phyloP scores from a whole-genome alignment of 2,329 filamentous ascomycete species.

The Eutypella sp. region DNA sequence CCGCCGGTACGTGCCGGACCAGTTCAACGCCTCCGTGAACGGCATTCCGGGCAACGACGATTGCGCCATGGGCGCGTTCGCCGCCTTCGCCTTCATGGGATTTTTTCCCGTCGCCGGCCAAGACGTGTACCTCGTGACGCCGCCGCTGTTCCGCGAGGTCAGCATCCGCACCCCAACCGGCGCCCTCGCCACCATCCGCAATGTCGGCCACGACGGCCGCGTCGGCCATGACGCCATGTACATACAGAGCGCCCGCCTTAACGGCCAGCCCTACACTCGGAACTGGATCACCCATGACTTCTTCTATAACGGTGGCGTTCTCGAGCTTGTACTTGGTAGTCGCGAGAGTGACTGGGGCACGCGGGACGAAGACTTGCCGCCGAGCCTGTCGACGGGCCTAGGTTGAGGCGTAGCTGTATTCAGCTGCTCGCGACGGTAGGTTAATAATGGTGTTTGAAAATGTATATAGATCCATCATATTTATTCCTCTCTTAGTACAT shows the following conservation, averaged over 20 bases:
- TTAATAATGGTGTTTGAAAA: too few species aligned
- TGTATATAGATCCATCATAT: background rate
- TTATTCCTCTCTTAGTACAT: background rate
- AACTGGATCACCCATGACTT: conserved; percentile 64
- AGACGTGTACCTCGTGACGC: conserved; percentile 47
- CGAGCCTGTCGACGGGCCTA: conserved; percentile 40
- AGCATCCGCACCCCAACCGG: conserved; percentile 33
- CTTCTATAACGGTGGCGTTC: conserved; percentile 52
- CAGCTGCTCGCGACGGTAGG: too few species aligned
- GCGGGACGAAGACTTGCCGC: conserved; percentile 51
- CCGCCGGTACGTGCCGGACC: conserved; percentile 60
- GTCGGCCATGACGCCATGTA: conserved; percentile 40
- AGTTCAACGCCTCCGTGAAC: conserved; percentile 59
- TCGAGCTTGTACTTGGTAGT: conserved; percentile 54
- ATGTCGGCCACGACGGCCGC: conserved; percentile 27
- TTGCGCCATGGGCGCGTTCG: conserved; percentile 51
- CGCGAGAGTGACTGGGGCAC: conserved; percentile 57
- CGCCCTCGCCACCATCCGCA: conserved; percentile 46
- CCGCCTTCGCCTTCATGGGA: conserved; percentile 46
- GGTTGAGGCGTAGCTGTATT: too few species aligned
- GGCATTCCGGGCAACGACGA: conserved; percentile 57
- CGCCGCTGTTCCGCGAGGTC: conserved; percentile 46
- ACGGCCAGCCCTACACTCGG: conserved; percentile 51
- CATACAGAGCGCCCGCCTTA: conserved; percentile 53
- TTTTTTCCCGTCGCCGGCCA: conserved; percentile 52